These are phyloP conservation scores for sorghum (Sorghum bicolor) DNA, from an alignment of 176 grass and related monocot genomes.

Conservation along the genomic window DNA sequence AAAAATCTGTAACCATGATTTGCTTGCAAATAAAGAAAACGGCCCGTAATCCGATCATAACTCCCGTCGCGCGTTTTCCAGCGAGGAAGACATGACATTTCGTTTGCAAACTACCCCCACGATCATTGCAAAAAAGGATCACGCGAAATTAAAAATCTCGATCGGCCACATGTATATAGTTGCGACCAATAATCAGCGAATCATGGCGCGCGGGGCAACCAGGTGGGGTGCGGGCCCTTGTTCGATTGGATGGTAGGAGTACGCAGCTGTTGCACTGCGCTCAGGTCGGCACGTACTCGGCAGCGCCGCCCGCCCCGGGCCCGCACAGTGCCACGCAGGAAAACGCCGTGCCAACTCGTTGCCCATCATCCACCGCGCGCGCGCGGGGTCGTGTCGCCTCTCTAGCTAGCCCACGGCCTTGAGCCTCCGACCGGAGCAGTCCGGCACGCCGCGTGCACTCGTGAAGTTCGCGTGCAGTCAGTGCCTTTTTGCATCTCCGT, in stretches of 20 bases:
- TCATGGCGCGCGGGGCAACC: neutral
- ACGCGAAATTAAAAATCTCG: neutral
- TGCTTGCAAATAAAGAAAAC: neutral
- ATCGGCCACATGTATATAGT: neutral
- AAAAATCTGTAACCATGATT: neutral
- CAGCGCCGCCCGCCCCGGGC: no score
- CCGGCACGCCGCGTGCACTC: no score
- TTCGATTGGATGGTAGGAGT: neutral
- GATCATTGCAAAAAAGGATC: neutral
- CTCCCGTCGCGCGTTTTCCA: neutral
- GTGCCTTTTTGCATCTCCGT: neutral
- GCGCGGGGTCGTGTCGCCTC: no score
- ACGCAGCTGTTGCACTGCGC: no score
- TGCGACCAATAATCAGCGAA: neutral
- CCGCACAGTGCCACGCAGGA: no score
- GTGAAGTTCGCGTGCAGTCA: no score
- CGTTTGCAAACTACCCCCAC: neutral
- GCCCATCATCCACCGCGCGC: no score
- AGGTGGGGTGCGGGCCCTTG: neutral
- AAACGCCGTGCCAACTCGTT: no score
- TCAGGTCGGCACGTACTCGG: no score
- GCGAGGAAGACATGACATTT: conserved; percentile 1
- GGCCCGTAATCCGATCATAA: neutral
- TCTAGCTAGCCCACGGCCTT: no score
- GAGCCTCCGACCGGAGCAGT: no score